These are phyloP conservation scores for Silene noctiflora DNA, from an alignment of 179 eudicot genomes.

Conservation along the genomic window DNA sequence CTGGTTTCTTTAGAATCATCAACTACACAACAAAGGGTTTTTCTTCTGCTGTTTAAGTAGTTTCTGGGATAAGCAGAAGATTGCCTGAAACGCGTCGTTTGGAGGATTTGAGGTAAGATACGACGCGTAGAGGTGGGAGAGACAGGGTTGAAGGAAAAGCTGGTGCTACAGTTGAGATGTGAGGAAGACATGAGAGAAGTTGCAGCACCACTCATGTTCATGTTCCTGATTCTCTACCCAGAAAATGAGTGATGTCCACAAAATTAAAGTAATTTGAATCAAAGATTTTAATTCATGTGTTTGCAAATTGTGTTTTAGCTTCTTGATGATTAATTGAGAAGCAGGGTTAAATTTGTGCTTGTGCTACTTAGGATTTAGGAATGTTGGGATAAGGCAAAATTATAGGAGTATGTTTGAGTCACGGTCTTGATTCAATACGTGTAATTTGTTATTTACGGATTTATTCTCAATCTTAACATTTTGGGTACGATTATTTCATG, in stretches of 20 bases:
- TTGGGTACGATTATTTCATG: no score
- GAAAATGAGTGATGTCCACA: neutral
- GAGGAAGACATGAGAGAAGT: slow-evolving; percentile 43
- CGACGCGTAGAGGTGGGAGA: slow-evolving; percentile 36
- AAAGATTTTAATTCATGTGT: neutral
- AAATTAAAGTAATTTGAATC: neutral
- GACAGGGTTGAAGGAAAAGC: slow-evolving; percentile 39
- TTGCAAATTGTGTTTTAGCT: neutral
- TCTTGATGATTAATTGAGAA: neutral
- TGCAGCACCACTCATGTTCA: slow-evolving; percentile 34
- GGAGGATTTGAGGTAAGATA: slow-evolving; percentile 28
- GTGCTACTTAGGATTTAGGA: no score
- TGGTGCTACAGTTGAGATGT: slow-evolving; percentile 31
- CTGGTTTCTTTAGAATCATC: slow-evolving; percentile 44
- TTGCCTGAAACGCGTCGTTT: slow-evolving; percentile 19
- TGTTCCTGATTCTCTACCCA: neutral
- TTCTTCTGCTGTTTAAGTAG: slow-evolving; percentile 9
- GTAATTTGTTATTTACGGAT: no score
- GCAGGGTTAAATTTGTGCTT: neutral
- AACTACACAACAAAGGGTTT: slow-evolving; percentile 52
- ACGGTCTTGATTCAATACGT: no score
- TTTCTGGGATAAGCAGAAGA: slow-evolving; percentile 19
- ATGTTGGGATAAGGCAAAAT: no score
- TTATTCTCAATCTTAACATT: no score
- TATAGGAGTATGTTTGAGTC: no score